Base-by-base conservation (phyloP, 441 rosid species). In the Erysimum pusillum region DNA sequence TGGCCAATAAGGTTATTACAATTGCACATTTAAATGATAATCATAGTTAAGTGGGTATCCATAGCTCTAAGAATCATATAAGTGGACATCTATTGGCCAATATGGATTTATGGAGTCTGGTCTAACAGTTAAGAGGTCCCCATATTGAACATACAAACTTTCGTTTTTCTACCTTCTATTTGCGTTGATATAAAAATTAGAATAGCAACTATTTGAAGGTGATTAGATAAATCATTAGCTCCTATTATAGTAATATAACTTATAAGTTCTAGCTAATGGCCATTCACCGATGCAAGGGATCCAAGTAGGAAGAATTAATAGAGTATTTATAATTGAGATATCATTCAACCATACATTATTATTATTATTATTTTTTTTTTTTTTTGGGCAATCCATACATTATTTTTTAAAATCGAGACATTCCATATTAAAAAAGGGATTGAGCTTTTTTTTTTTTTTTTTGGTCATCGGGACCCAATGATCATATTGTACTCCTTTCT, bases 161-260 rank as follows among this genome's bases (percentile, higher is more conserved):
- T 32, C 20, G 17, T 32, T 49, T 41, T 10, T 38, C 32, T 53
- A 52, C 69, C 70, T 34, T 66, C 12, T 9, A 17, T 67, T 0
- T 76, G 6, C 17, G 31, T 51, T 18, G 9, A 63, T 5, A 46
- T 51, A n/a, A 25, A 28, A 28, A 28, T 28, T 28, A 28, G 4
- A 61, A 52, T 60, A 66, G 38, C 65, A 60, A 42, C 52, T 73
- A 67, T 62, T 53, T 53, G 74, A 67, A 73, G 66, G 81, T 78
- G 81, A 78, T 73, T 78, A 73, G 71, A 73, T 67, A 15, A 34
- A 25, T 78, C 81, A 78, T 67, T 78, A 78, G 31, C 74, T 61
- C 39, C 13, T 49, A 64, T 14, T 71, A 49, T 63, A 64, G 22
- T 65, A 28, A n/a, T 63, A 70, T 18, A 71, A 36, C 57, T 4